These are phyloP conservation scores for Didymella keratinophila DNA, from an alignment of 2,329 filamentous ascomycete genomes.

Conservation along the genomic window DNA sequence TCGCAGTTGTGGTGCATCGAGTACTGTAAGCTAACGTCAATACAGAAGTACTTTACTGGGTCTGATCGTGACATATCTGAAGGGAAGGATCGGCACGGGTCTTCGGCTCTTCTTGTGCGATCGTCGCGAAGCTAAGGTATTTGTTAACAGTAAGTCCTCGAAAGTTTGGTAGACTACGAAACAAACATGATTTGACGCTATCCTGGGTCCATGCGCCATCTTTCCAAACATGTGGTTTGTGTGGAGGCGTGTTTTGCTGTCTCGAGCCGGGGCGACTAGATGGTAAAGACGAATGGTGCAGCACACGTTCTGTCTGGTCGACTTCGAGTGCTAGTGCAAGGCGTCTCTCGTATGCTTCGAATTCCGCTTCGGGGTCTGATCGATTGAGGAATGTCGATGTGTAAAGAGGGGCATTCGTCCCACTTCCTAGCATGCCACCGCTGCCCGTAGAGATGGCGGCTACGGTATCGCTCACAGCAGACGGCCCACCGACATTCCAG, in stretches of 20 bases:
- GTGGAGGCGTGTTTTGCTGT: conserved; percentile 3
- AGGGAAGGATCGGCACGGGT: conserved; percentile 73
- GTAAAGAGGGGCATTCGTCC: conserved; percentile 74
- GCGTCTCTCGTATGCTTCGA: conserved; percentile 74
- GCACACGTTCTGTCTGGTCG: conserved; percentile 71
- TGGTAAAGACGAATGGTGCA: conserved; percentile 53
- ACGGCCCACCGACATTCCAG: conserved; percentile 79
- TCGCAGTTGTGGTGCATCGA: conserved; percentile 87
- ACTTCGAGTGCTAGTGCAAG: conserved; percentile 84
- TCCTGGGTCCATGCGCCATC: conserved; percentile 53
- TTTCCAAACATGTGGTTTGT: conserved; percentile 48
- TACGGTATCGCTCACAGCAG: conserved; percentile 62
- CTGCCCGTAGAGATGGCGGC: conserved; percentile 66
- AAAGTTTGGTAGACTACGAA: conserved; percentile 1
- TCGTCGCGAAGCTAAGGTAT: conserved; percentile 34
- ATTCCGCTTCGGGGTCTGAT: conserved; percentile 64
- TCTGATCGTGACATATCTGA: conserved; percentile 67
- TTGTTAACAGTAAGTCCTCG: conserved; percentile 29
- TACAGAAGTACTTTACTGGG: not conserved
- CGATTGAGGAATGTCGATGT: conserved; percentile 64
- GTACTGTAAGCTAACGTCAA: conserved; percentile 65
- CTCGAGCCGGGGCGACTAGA: conserved; percentile 16
- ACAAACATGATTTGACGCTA: conserved; percentile 45
- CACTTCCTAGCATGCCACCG: conserved; percentile 70
- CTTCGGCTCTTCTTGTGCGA: conserved; percentile 38